Base-by-base conservation (phyloP, 2,329 filamentous ascomycete species). In the Colletotrichum incanum region DNA sequence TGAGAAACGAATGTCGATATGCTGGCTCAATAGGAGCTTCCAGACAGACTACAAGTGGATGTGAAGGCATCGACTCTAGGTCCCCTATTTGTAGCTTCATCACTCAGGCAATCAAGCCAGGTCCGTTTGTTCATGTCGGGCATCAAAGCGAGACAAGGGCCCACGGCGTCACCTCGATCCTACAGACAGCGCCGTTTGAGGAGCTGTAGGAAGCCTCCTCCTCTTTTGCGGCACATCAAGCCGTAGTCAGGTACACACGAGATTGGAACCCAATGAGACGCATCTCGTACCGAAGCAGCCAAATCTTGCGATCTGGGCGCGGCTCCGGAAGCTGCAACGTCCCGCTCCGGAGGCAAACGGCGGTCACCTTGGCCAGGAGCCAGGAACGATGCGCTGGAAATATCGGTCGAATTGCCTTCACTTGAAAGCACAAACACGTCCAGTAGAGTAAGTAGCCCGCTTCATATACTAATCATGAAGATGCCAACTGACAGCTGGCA, bases 261-360 rank as follows among this genome's bases (percentile, higher is more conserved):
- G 58, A 49, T 34, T 20, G 28, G 43, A 39, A 31, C 52, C 39
- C 52, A 63, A 71, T 67, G 55, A 39, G 39, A 71, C 12, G 41
- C 63, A 26, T 20, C 26, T 37, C 28, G 31, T 55, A 23, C 58
- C 65, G 43, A 54, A 49, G 43, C 26, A 26, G 50, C 65, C 45
- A 72, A 52, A 69, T 72, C 68, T 67, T 23, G 50, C 59, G 62
- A 72, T 52, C 59, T 54, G 31, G 28, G 28, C 26, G 26, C 37
- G 47, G 43, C 26, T 31, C 39, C 65, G 52, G 65, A 47, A 61
- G 39, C 65, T 69, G 65, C 65, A 69, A 39, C 59, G 28, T 69
- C 39, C 69, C 59, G 69, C 39, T 28, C 69, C 65, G 69, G 59
- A 41, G 37, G 28, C 58, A 68, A 68, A 72, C 69, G 65, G 28